Conservation (phyloP, 345 rosid genomes). For the Cardiospermum halicacabum region DNA sequence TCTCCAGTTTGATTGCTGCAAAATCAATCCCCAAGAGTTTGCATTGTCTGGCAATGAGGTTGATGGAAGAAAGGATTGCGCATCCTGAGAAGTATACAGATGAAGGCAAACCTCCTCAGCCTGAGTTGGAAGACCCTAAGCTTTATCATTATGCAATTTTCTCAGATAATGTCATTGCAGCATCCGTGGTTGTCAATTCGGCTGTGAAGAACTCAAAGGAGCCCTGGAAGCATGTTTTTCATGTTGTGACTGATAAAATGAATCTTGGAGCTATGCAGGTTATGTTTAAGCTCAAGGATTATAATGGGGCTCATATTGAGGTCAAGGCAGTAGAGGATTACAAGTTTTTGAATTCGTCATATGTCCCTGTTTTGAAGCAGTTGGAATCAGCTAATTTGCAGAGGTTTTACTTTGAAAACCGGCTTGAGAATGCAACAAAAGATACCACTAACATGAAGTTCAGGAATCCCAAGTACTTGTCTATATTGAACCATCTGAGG, state of each 20-base stretch:
- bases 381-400: conserved; percentile 84
- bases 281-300: conserved; percentile 87
- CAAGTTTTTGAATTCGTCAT: conserved; percentile 83
- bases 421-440: conserved; percentile 87
- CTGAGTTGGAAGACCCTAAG: conserved; percentile 76
- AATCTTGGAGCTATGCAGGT: conserved; percentile 99
- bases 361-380: conserved; percentile 88
- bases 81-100: conserved; percentile 74
- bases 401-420: conserved; percentile 92
- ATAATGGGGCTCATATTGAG: conserved; percentile 87
- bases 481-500: conserved; percentile 89
- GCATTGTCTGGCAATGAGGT: conserved; percentile 91
- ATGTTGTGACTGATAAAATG: conserved; percentile 98
- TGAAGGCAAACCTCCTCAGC: conserved; percentile 59
- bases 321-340: conserved; percentile 99
- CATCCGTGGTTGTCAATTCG: conserved; percentile 93
- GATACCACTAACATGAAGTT: conserved; percentile 96
- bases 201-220: conserved; percentile 92
- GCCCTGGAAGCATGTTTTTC: conserved; percentile 92
- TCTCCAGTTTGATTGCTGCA: conserved; percentile 90
- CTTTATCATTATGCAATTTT: conserved; percentile 91
- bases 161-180: conserved; percentile 90
- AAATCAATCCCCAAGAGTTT: conserved; percentile 91
- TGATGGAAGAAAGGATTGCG: conserved; percentile 94
- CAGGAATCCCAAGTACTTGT: conserved; percentile 92